Percentiles rank a stretch among this genome's conserved stretches.
phyloP scores from a whole-genome alignment of 2,329 filamentous ascomycete genomes.

The Cordyceps cicadae region DNA sequence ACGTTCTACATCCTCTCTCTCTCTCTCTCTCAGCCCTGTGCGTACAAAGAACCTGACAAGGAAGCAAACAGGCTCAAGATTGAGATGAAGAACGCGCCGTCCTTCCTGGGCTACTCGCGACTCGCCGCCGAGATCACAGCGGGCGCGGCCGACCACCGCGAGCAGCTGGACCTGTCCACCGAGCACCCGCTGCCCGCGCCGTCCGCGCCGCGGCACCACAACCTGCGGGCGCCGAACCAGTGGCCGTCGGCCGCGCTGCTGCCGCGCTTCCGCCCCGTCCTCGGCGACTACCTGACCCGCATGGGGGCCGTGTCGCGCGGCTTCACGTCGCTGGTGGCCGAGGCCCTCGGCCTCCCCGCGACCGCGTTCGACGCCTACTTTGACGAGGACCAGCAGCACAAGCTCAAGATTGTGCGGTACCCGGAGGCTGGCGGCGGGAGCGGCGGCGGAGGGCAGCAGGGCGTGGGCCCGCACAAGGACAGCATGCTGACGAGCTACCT shows the following conservation, averaged over 20 bases:
- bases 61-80: conserved; percentile 40
- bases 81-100: conserved; percentile 66
- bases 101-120: conserved; percentile 62
- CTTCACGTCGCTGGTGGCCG: conserved; percentile 75
- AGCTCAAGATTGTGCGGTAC: conserved; percentile 84
- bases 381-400: conserved; percentile 67
- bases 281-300: conserved; percentile 64
- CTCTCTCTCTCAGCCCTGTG: too few species aligned
- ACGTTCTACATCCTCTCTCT: too few species aligned
- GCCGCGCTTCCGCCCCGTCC: conserved; percentile 59
- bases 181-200: conserved; percentile 59
- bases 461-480: conserved; percentile 75
- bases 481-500: conserved; percentile 77
- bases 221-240: conserved; percentile 69
- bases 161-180: conserved; percentile 81
- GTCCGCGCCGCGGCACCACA: conserved; percentile 60
- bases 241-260: conserved; percentile 61
- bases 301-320: conserved; percentile 66
- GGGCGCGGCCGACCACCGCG: conserved; percentile 66
- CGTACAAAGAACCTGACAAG: too few species aligned
- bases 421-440: conserved; percentile 52
- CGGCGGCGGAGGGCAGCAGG: conserved; percentile 33
- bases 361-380: conserved; percentile 73
- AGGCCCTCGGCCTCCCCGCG: conserved; percentile 65
- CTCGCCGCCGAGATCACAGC: conserved; percentile 65